Conservation (phyloP, 495 filamentous ascomycete species). For the Clavariopsis aquatica region DNA sequence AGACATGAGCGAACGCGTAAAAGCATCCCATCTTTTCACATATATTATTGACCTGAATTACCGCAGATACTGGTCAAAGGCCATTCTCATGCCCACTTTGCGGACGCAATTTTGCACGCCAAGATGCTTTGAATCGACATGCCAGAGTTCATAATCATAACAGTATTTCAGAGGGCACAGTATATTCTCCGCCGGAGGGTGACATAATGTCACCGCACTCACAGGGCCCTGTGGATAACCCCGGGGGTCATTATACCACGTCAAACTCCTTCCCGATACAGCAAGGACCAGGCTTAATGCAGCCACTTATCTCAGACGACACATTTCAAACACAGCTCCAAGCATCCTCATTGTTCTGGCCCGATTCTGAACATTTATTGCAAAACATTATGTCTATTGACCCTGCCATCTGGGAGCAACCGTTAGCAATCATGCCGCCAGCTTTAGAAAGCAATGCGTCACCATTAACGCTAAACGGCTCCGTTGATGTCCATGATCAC, state of each 20-base stretch:
- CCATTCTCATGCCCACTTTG: slow-evolving; percentile 8
- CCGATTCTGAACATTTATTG: not conserved
- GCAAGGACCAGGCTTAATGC: not conserved
- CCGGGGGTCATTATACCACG: not conserved
- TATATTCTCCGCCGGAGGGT: not conserved
- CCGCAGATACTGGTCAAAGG: slow-evolving; percentile 8
- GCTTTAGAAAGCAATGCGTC: not conserved
- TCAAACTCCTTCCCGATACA: not conserved
- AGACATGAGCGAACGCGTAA: slow-evolving; percentile 16
- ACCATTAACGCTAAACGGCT: not conserved
- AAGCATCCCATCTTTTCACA: no score
- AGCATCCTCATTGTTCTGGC: not conserved
- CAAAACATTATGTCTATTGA: slow-evolving; percentile 7
- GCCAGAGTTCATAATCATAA: slow-evolving; percentile 4
- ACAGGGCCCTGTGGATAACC: not conserved
- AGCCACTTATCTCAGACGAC: not conserved
- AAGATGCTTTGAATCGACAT: slow-evolving; percentile 15
- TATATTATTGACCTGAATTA: not conserved
- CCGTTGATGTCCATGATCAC: not conserved
- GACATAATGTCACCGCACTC: not conserved
- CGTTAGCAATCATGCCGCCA: slow-evolving; percentile 2
- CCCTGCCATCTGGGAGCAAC: slow-evolving; percentile 4
- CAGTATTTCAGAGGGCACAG: not conserved
- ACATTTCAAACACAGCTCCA: slow-evolving; percentile 5
- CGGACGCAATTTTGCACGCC: slow-evolving; percentile 10